Evolutionary conservation across 768 basidiomycete genomes (phyloP).

Genomic region (Fibroporia radiculosa): DNA sequence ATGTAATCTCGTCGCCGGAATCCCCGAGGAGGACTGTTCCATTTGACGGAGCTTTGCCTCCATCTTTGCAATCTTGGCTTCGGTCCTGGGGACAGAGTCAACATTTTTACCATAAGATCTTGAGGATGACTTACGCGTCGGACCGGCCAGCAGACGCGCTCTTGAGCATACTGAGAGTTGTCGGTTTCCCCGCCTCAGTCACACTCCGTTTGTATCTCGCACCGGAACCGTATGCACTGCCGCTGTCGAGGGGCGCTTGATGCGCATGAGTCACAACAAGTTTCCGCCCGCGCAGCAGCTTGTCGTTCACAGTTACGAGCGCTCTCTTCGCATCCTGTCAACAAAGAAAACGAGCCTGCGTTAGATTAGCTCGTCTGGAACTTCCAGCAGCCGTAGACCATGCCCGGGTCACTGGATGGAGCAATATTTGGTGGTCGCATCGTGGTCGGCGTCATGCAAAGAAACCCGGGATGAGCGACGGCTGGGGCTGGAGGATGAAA

Average conservation of each 20-base stretch:
- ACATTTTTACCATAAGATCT: background rate
- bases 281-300: slow-evolving; percentile 79
- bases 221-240: slow-evolving; percentile 9
- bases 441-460: slow-evolving; percentile 13
- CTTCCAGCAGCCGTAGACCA: slow-evolving; percentile 2
- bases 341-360: background rate
- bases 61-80: slow-evolving; percentile 88
- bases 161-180: slow-evolving; percentile 85
- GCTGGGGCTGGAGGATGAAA: slow-evolving; percentile 13
- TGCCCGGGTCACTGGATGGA: slow-evolving; percentile 18
- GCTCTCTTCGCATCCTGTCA: slow-evolving; percentile 79
- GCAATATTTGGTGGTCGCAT: slow-evolving; percentile 9
- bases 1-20: slow-evolving; percentile 8
- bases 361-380: background rate
- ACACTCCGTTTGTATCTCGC: slow-evolving; percentile 31
- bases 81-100: slow-evolving; percentile 41
- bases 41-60: slow-evolving; percentile 91
- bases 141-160: slow-evolving; percentile 43
- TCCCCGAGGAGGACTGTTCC: slow-evolving; percentile 30
- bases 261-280: slow-evolving; percentile 89
- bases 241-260: slow-evolving; percentile 52
- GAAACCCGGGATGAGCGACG: slow-evolving; percentile 43
- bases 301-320: slow-evolving; percentile 63
- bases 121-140: slow-evolving; percentile 30
- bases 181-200: slow-evolving; percentile 62